Conservation (phyloP, 2,329 filamentous ascomycete species). For the Pseudogymnoascus sp. region DNA sequence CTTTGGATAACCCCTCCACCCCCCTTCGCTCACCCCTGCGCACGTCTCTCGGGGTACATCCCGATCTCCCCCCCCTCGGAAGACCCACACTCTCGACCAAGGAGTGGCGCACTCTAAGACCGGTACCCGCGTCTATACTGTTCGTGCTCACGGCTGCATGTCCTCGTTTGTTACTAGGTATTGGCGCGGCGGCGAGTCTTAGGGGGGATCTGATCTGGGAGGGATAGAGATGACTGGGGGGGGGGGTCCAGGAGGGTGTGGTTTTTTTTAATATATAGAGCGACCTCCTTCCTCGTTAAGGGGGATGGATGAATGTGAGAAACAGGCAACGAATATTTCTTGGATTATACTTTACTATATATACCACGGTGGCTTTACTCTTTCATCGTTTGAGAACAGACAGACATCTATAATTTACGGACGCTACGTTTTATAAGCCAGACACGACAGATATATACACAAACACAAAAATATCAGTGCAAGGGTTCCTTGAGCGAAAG, state of each 20-base stretch:
- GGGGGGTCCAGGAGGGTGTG: background rate
- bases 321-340: background rate
- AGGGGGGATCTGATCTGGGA: background rate
- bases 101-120: background rate
- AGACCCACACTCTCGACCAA: background rate
- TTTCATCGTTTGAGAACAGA: background rate
- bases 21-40: background rate
- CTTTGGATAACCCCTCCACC: background rate
- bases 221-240: background rate
- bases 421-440: background rate
- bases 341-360: background rate
- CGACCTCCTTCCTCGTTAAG: background rate
- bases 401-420: background rate
- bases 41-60: background rate
- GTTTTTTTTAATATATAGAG: background rate
- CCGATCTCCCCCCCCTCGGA: background rate
- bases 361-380: background rate
- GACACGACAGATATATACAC: background rate
- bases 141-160: background rate
- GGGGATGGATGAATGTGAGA: background rate
- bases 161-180: background rate
- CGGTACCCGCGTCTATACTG: background rate
- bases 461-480: background rate
- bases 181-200: background rate
- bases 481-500: background rate